Base-by-base conservation (phyloP, 148 eudicot species). In the Rheum nobile region DNA sequence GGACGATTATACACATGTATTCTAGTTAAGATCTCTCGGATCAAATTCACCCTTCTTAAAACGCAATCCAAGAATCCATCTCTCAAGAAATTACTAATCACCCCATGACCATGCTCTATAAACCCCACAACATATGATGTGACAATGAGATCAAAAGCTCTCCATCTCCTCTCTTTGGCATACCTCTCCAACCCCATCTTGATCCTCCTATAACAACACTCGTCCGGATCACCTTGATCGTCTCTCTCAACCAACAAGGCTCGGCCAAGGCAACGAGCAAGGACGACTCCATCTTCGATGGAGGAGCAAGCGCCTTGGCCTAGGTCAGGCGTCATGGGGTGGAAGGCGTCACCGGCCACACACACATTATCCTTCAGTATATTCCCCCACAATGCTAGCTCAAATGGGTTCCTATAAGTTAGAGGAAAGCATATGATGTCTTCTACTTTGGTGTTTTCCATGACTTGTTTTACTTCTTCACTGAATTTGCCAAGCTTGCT, bases 121-220 rank as follows among this genome's bases (percentile, higher is more conserved):
- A 4, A 63, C 0, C 90, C 90, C 4, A 85, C 74, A 65, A 87
- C 5, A 76, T 81, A 87, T 32, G 82, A 73, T 3, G 84, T 73
- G 38, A 73, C 48, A n/a, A 81, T 80, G 19, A 82, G 83, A 14
- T 71, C 73, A 67, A 78, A 61, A 19, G 82, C 68, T 73, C 88
- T 85, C 91, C 88, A 87, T 59, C 43, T 82, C 69, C 88, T 78
- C 68, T 85, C 81, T 28, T 71, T 71, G 0, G 83, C 84, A 59
- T 59, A 87, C 24, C 73, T 75, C 68, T 74, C 73, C 61, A 88
- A 59, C 34, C 80, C 81, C 21, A 0, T 74, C 74, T 80, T 81
- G 43, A 78, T 79, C 83, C 69, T 82, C 71, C 61, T 28, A 42
- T 57, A 57, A n/a, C n/a, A n/a, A n/a, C n/a, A n/a, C 41, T 82